These are phyloP conservation scores for Gillenia trifoliata DNA, from an alignment of 306 rosid species.

Conservation along the genomic window DNA sequence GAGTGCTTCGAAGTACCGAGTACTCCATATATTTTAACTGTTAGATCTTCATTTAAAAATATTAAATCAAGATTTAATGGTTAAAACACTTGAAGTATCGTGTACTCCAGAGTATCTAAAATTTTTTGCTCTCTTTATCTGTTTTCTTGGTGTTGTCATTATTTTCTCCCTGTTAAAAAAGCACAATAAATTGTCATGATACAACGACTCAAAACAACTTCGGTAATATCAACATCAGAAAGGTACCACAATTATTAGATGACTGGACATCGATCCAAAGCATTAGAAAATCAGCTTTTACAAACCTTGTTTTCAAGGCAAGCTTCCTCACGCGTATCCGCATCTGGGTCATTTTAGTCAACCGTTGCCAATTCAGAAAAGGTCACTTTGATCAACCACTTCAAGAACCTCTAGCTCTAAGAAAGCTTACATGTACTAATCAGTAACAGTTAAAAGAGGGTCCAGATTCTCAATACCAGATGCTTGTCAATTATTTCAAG, in stretches of 20 bases:
- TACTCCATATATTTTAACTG: too few relatives aligned
- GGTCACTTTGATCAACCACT: conserved; percentile 1
- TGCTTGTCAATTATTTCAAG: conserved; percentile 81
- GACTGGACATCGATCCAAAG: not conserved
- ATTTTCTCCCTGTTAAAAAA: conserved; percentile 71
- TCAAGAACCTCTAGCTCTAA: not conserved
- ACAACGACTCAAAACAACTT: not conserved
- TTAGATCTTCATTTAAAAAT: too few relatives aligned
- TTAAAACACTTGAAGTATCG: too few relatives aligned
- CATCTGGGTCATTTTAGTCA: conserved; percentile 95
- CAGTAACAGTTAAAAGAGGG: not conserved
- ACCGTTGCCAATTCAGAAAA: conserved; percentile 41
- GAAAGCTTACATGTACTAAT: conserved; percentile 4
- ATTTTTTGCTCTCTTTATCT: too few relatives aligned
- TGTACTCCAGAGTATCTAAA: too few relatives aligned
- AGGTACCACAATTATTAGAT: not conserved
- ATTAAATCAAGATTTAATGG: too few relatives aligned
- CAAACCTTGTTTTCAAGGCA: conserved; percentile 78
- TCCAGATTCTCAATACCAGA: conserved; percentile 46
- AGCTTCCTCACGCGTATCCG: conserved; percentile 93
- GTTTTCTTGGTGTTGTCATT: conserved; percentile 78
- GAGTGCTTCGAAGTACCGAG: too few relatives aligned
- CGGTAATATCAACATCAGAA: not conserved
- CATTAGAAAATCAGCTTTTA: not conserved
- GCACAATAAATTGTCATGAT: not conserved